Evolutionary conservation across 1,284 basidiomycete genomes (phyloP), one percentile per base, ranked within the genome.

Genomic region (Malassezia arunalokei): DNA sequence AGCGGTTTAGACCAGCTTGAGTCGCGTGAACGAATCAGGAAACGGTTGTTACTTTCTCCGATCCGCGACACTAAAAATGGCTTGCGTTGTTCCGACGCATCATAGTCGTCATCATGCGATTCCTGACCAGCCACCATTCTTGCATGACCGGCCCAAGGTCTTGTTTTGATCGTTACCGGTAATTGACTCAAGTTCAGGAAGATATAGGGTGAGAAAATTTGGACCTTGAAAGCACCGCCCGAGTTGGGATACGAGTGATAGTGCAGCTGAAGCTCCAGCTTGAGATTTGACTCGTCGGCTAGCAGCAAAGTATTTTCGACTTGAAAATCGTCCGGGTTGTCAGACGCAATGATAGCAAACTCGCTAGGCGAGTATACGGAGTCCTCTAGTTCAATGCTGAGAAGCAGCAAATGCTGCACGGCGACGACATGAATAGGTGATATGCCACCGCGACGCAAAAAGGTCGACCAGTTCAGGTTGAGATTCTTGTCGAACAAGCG

Each of bases 371-470:
- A 86, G 78, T 88, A 91, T n/a, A 82, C 87, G 85, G 65, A 52
- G 32, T 64, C 61, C 74, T 96, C 85, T 3, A 94, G 79, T 44
- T 86, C 82, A 29, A 96, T 79, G 62, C 89, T 96, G 33, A 98
- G 79, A n/a, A 98, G 76, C 31, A 98, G 80, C 51, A 98, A 78
- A 74, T 98, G 94, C n/a, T 81, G 82, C 2, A 96, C 77, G 71
- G 96, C 90, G 29, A 96, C 89, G 0, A 91, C 92, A 71, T 98
- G 94, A 37, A 98, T 85, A 8, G 94, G 94, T 80, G 92, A 95
- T 41, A 91, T 78, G 3, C 92, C 94, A 30, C 94, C 94, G 67
- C 87, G 83, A 53, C 92, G 82, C 29, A 98, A 78, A 76, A 89
- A 98, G 69, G 87, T 92, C 64, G 83, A 83, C 64, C 77, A 79